These are phyloP conservation scores for Amanita phalloides DNA, from an alignment of 768 basidiomycete genomes.

Conservation along the genomic window DNA sequence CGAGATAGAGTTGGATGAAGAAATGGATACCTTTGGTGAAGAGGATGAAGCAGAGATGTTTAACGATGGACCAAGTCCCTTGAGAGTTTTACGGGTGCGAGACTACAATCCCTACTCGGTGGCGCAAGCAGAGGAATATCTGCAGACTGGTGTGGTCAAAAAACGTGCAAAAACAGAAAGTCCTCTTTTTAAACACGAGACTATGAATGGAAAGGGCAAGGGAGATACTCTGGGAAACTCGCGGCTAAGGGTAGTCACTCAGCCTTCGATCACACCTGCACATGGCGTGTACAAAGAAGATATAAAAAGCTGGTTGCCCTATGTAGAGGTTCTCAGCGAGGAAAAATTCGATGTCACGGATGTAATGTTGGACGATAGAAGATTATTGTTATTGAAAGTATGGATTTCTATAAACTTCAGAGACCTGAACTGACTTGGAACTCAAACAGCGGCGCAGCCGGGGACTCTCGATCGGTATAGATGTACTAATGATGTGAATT, in stretches of 20 bases:
- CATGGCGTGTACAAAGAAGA: conserved; percentile 36
- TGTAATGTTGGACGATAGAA: conserved; percentile 47
- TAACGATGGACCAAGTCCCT: not conserved
- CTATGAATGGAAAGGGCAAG: conserved; percentile 16
- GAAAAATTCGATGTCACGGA: conserved; percentile 39
- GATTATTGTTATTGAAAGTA: conserved; percentile 39
- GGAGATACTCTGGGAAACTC: conserved; percentile 9
- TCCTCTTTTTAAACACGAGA: not conserved
- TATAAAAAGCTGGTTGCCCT: conserved; percentile 37
- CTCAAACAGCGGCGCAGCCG: conserved; percentile 24
- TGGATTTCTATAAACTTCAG: conserved; percentile 6
- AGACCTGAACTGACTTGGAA: conserved; percentile 4
- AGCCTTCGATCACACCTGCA: conserved; percentile 28
- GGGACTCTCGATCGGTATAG: conserved; percentile 28
- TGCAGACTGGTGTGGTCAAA: not conserved
- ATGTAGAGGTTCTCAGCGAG: conserved; percentile 38
- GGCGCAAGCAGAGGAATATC: conserved; percentile 1
- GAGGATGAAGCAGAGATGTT: conserved; percentile 1
- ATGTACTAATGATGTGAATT: conserved; percentile 34
- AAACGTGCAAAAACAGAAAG: not conserved
- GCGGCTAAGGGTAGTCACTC: conserved; percentile 27
- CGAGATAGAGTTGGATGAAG: conserved; percentile 8
- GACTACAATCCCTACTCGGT: conserved; percentile 27
- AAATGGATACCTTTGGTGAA: conserved; percentile 3
- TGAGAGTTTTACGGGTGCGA: conserved; percentile 21